These are phyloP conservation scores for Jackrogersella minutella DNA, from an alignment of 495 filamentous ascomycete species.

Conservation along the genomic window DNA sequence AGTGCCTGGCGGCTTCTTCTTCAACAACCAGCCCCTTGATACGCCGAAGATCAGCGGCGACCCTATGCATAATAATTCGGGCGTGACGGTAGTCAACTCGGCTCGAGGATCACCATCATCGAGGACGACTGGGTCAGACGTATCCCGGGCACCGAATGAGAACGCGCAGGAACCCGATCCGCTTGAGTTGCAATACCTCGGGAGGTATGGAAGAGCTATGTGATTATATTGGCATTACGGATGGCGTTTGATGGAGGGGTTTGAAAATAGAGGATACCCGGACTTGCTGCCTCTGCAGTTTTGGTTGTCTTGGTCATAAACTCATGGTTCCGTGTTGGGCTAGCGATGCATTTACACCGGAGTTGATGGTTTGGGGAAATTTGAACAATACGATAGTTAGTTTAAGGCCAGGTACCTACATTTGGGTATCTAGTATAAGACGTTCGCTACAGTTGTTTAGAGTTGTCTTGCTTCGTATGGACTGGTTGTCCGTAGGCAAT, in stretches of 20 bases:
- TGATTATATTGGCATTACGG: background rate
- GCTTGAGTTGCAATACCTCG: constrained; percentile 24
- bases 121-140: background rate
- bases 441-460: no score
- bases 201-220: constrained; percentile 14
- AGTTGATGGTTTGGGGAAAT: background rate
- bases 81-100: constrained; percentile 15
- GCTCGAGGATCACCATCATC: constrained; percentile 9
- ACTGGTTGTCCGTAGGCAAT: no score
- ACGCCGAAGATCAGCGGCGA: constrained; percentile 2
- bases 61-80: constrained; percentile 16
- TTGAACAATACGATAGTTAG: background rate
- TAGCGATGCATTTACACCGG: constrained; percentile 1
- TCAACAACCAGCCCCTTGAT: background rate
- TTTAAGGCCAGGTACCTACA: no score
- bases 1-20: background rate
- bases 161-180: constrained; percentile 8
- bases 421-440: background rate
- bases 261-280: background rate
- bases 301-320: background rate
- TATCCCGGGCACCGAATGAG: background rate
- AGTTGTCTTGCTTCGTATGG: no score
- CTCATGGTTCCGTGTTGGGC: background rate
- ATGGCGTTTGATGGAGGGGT: background rate
- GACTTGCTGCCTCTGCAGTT: background rate